Conservation (phyloP, 495 filamentous ascomycete species). For the Lepidopterella palustris region DNA sequence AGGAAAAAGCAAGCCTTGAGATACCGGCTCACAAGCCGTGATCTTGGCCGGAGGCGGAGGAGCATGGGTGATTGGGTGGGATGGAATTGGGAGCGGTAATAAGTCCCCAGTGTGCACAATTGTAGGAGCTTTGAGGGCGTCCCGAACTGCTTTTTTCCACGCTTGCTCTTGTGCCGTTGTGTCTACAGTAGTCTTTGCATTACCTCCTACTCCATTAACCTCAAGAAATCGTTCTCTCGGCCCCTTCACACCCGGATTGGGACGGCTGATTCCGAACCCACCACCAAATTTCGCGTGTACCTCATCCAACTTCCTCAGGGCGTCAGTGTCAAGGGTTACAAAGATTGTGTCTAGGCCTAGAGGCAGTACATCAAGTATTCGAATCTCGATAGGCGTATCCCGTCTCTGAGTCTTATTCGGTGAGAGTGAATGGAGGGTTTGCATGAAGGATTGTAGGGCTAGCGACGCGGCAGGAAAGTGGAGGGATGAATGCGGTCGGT, state of each 20-base stretch:
- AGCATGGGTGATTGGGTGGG: slow-evolving; percentile 85
- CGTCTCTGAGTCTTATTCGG: slow-evolving; percentile 53
- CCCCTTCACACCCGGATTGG: slow-evolving; percentile 38
- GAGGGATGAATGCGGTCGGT: slow-evolving; percentile 64
- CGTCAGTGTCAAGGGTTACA: slow-evolving; percentile 74
- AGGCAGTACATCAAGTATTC: slow-evolving; percentile 72
- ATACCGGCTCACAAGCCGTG: slow-evolving; percentile 64
- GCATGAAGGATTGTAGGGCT: slow-evolving; percentile 71
- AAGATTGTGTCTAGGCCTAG: slow-evolving; percentile 75
- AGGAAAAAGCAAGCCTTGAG: slow-evolving; percentile 72
- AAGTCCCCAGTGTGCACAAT: slow-evolving; percentile 80
- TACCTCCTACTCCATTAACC: slow-evolving; percentile 14
- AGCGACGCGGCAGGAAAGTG: slow-evolving; percentile 75
- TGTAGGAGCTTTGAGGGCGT: slow-evolving; percentile 60
- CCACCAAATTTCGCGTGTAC: slow-evolving; percentile 58
- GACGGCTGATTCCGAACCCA: slow-evolving; percentile 43
- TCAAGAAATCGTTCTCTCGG: slow-evolving; percentile 20
- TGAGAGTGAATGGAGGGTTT: slow-evolving; percentile 41
- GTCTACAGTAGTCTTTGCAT: slow-evolving; percentile 25
- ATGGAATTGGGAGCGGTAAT: slow-evolving; percentile 71
- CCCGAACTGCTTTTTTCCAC: slow-evolving; percentile 69
- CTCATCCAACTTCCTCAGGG: slow-evolving; percentile 56
- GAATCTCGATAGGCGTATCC: slow-evolving; percentile 59
- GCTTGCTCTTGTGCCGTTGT: slow-evolving; percentile 47
- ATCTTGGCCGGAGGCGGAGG: slow-evolving; percentile 66